Percentiles rank a stretch among this genome's conserved stretches.
These are phyloP conservation scores for Irpex sp. DNA, from an alignment of 1,284 basidiomycete genomes.

Conservation along the genomic window DNA sequence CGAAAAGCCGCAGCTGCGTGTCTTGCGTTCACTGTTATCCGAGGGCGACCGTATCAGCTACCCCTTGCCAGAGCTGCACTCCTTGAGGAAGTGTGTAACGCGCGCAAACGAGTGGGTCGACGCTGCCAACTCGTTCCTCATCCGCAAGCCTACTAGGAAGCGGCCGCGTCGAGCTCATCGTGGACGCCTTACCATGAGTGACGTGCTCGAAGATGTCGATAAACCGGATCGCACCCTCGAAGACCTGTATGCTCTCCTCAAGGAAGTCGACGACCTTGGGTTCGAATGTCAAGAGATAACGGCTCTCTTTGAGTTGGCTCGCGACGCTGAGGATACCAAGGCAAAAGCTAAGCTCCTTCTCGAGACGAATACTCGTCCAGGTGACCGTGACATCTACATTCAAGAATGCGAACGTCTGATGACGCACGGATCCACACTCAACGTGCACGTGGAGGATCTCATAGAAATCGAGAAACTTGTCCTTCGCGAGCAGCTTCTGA, in stretches of 20 bases:
- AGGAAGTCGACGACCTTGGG: constrained; percentile 70
- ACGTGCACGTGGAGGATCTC: constrained; percentile 76
- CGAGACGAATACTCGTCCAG: constrained; percentile 22
- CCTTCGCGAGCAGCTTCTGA: constrained; percentile 63
- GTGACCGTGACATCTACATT: constrained; percentile 55
- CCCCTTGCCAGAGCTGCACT: constrained; percentile 66
- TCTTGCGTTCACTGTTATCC: constrained; percentile 71
- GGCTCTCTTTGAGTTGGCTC: constrained; percentile 51
- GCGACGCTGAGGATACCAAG: constrained; percentile 66
- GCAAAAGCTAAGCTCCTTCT: constrained; percentile 52
- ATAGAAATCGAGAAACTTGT: constrained; percentile 75
- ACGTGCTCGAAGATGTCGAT: constrained; percentile 42
- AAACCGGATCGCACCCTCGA: constrained; percentile 64
- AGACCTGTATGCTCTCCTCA: constrained; percentile 66
- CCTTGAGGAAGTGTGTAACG: constrained; percentile 75
- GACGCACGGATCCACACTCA: constrained; percentile 66
- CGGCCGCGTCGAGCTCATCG: constrained; percentile 46
- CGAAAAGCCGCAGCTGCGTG: constrained; percentile 69
- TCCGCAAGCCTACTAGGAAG: constrained; percentile 70
- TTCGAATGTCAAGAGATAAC: constrained; percentile 78
- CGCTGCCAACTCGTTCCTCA: constrained; percentile 65
- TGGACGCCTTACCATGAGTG: constrained; percentile 40
- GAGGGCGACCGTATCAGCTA: constrained; percentile 87
- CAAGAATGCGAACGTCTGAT: constrained; percentile 70
- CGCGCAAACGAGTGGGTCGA: constrained; percentile 86